Base-by-base conservation (phyloP, 2,329 filamentous ascomycete genomes). In the Shiraia sp. region DNA sequence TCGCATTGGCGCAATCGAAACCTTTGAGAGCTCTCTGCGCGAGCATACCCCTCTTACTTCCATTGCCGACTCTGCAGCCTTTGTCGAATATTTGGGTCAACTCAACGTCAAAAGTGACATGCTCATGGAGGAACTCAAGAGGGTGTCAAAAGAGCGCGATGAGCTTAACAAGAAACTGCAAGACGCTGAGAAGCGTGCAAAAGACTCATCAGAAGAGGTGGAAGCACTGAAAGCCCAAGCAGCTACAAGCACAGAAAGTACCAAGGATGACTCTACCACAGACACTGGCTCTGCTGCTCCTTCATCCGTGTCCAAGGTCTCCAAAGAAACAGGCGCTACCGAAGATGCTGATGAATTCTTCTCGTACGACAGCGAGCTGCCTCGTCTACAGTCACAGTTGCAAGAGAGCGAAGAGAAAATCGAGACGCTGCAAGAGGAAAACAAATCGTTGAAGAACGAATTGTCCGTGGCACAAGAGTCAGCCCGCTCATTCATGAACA, bases 41-140 rank as follows among this genome's bases (percentile, higher is more conserved):
- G 93, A 99, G 65, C 88, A 95, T 58, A 99, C 93, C 0, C 92
- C 93, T 2, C 75, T 97, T 25, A 88, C 88, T 4, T 92, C 90
- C 12, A 96, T 99, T 57, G 79, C 78, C 55, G 93, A 99, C 45
- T 89, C 92, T 0, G 81, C 83, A 38, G 86, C 90, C 2, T 77
- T 99, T 24, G 81, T 90, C 6, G 92, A 97, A 69, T 99, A 96
- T 61, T 77, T 99, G 19, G 90, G 86, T 55, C 90, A 96, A 68
- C 72, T 95, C 28, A 92, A 85, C 47, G 70, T 91, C 38, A 92
- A 95, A 63, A 85, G 86, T 29, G 89, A 95, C 59, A 95, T 99
- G 88, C 85, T 95, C 3, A 85, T 95, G 81, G 87, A 95, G 32
- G 93, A 99, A 70, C 76, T 96, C 42, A 96, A 95, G 72, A 80